Percentiles rank a stretch among this genome's conserved stretches.
phyloP scores from a whole-genome alignment of 768 basidiomycete genomes.

The Lentinus tigrinus region DNA sequence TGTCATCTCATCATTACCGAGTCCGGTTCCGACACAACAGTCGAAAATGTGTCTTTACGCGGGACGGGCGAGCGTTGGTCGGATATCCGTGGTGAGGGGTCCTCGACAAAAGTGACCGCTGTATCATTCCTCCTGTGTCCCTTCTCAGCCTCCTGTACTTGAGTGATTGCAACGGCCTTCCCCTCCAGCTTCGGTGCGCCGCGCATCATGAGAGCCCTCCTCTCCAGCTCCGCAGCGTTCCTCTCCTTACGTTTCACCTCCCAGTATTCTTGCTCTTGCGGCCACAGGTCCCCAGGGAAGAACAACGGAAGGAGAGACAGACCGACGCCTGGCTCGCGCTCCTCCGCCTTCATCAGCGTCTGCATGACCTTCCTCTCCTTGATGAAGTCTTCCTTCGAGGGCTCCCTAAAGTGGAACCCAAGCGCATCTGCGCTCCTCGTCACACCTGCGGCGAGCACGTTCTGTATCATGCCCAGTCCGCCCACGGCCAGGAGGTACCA shows the following conservation, averaged over 20 bases:
- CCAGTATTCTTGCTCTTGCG: constrained; percentile 15
- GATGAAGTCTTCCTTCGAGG: neutral
- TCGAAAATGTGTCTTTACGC: neutral
- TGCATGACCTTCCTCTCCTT: constrained; percentile 19
- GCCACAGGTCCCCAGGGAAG: constrained; percentile 20
- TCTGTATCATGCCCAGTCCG: constrained; percentile 28
- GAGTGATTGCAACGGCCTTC: neutral
- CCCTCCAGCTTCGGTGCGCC: neutral
- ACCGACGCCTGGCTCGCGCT: constrained; percentile 13
- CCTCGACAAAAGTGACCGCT: neutral
- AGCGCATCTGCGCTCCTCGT: constrained; percentile 20
- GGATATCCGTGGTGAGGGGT: neutral
- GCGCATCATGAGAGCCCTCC: neutral
- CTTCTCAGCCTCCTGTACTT: neutral
- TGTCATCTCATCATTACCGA: neutral
- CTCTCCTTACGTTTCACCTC: constrained; percentile 2
- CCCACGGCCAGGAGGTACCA: constrained; percentile 27
- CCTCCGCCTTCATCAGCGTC: constrained; percentile 16
- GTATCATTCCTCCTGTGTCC: neutral
- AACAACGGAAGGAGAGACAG: constrained; percentile 17
- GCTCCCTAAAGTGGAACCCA: constrained; percentile 23
- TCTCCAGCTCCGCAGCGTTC: neutral
- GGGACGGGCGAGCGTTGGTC: neutral
- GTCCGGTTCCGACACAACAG: neutral
- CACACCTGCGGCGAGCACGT: constrained; percentile 25